Conservation (phyloP, 768 basidiomycete genomes). For the Leccinellum rugosiceps region DNA sequence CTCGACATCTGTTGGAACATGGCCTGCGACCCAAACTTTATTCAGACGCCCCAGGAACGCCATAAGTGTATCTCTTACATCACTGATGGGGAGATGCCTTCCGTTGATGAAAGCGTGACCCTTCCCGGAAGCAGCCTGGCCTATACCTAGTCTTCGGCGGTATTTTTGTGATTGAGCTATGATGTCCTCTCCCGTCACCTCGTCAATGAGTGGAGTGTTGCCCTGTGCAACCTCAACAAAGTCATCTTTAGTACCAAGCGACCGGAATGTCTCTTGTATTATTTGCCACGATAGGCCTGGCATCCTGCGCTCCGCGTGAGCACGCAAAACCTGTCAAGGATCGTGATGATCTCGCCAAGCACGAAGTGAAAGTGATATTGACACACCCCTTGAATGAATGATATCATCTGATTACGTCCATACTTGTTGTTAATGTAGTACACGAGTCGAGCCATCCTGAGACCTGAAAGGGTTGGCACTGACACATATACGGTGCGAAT, state of each 20-base stretch:
- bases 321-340: slow-evolving; percentile 36
- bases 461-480: slow-evolving; percentile 37
- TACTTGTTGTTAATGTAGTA: slow-evolving; percentile 62
- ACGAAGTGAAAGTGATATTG: neutral
- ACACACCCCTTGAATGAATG: slow-evolving; percentile 54
- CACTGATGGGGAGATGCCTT: slow-evolving; percentile 65
- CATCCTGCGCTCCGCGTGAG: slow-evolving; percentile 31
- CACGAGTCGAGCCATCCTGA: slow-evolving; percentile 69
- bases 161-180: slow-evolving; percentile 53
- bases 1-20: slow-evolving; percentile 29
- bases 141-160: slow-evolving; percentile 53
- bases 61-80: slow-evolving; percentile 46
- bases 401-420: slow-evolving; percentile 61
- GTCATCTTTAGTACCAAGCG: slow-evolving; percentile 34
- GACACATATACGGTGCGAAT: neutral
- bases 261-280: slow-evolving; percentile 39
- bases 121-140: slow-evolving; percentile 29
- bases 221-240: slow-evolving; percentile 41
- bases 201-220: slow-evolving; percentile 22
- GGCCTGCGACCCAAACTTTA: slow-evolving; percentile 10
- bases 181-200: slow-evolving; percentile 28
- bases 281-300: slow-evolving; percentile 42
- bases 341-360: slow-evolving; percentile 1
- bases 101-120: slow-evolving; percentile 90
- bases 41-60: neutral